Conservation (phyloP, 1,139 yeast genomes). For the Candida sojae region DNA sequence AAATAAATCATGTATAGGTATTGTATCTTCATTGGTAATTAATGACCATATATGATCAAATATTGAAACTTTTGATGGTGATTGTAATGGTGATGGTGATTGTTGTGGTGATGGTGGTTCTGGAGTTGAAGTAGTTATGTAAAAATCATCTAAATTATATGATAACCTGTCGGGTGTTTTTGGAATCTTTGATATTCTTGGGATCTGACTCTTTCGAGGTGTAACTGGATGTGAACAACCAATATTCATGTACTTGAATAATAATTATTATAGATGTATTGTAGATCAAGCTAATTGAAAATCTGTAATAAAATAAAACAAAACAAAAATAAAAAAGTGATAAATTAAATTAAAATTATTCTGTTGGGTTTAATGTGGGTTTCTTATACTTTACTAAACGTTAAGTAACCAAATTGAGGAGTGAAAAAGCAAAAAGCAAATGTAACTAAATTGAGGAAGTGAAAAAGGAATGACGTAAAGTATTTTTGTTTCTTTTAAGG, state of each 20-base stretch:
- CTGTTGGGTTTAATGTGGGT: too few species aligned
- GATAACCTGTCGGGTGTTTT: not conserved
- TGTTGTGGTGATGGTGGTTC: not conserved
- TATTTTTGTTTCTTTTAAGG: too few species aligned
- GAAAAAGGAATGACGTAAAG: too few species aligned
- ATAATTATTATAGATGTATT: too few species aligned
- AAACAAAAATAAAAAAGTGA: not conserved
- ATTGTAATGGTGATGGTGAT: too few species aligned
- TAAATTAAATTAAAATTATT: too few species aligned
- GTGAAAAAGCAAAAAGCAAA: too few species aligned
- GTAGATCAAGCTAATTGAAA: not conserved
- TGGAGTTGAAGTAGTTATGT: not conserved
- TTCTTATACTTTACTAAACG: too few species aligned
- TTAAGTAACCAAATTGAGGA: too few species aligned
- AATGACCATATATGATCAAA: constrained; percentile 11
- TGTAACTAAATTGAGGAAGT: too few species aligned
- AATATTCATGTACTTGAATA: not conserved
- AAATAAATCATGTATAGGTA: constrained; percentile 5
- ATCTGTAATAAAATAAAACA: not conserved
- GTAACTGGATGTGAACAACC: not conserved
- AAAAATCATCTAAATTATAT: not conserved
- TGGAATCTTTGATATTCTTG: not conserved
- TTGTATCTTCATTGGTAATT: constrained; percentile 2
- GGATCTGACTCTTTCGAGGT: not conserved
- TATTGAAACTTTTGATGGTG: not conserved